Evolutionary conservation across 2,329 filamentous ascomycete genomes (phyloP).

Genomic region (Chaetoscypha palmicola): DNA sequence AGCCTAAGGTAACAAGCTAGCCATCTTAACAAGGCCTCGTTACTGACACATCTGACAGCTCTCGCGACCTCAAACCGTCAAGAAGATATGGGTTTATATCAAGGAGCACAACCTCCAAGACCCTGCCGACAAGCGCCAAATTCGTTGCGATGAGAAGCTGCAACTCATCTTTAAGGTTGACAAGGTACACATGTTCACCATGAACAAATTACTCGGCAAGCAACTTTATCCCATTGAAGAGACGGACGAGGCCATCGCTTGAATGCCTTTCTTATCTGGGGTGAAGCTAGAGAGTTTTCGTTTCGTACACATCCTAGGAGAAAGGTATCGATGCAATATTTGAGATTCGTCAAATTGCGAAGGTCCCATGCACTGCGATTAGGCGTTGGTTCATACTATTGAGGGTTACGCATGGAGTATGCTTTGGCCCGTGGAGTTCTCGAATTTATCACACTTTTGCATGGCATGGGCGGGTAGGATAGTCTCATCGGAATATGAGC

Average conservation of each 20-base stretch:
- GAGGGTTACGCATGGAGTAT: no score
- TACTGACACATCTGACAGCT: conserved; percentile 46
- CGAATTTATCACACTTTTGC: no score
- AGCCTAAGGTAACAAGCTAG: conserved; percentile 47
- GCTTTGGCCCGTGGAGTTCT: no score
- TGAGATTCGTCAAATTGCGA: no score
- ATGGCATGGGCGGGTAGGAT: no score
- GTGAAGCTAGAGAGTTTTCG: no score
- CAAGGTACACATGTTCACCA: conserved; percentile 96
- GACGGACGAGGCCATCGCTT: conserved; percentile 12
- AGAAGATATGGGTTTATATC: conserved; percentile 94
- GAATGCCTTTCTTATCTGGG: no score
- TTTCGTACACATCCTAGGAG: no score
- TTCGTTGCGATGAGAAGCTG: conserved; percentile 86
- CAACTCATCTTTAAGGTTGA: conserved; percentile 86
- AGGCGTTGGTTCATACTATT: no score
- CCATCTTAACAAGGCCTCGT: not conserved
- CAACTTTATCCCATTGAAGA: conserved; percentile 85
- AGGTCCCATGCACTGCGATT: no score
- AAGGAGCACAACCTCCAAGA: conserved; percentile 84
- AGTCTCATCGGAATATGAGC: no score
- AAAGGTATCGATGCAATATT: no score
- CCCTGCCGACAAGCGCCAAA: conserved; percentile 84
- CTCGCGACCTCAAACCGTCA: conserved; percentile 90
- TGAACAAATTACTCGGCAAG: conserved; percentile 92